A percentile compares a stretch with the other conserved stretches of the same genome.
Evolutionary conservation across 768 basidiomycete genomes (phyloP).

Genomic region (Tulasnella sp.): DNA sequence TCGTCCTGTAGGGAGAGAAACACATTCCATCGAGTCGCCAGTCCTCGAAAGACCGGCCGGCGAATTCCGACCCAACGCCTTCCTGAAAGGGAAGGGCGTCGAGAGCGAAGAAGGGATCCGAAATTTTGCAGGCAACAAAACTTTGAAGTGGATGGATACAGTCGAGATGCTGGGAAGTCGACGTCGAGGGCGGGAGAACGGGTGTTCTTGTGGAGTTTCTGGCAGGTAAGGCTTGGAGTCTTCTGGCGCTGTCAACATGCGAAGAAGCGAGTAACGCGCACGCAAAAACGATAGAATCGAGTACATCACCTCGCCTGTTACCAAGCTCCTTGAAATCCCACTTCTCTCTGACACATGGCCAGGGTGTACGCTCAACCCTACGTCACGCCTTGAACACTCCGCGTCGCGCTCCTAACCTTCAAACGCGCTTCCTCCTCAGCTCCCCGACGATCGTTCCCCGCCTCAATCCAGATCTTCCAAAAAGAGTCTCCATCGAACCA

Average conservation of each 20-base stretch:
- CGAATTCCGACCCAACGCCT: neutral
- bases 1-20: neutral
- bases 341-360: neutral
- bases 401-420: slow-evolving; percentile 3
- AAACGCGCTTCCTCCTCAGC: slow-evolving; percentile 12
- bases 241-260: neutral
- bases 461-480: neutral
- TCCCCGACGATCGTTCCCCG: neutral
- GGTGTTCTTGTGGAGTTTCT: neutral
- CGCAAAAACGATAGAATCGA: neutral
- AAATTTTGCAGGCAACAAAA: neutral
- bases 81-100: neutral
- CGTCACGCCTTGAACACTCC: neutral
- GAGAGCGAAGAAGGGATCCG: slow-evolving; percentile 2
- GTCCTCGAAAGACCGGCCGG: neutral
- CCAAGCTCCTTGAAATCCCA: neutral
- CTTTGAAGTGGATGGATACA: neutral
- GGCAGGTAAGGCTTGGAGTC: neutral
- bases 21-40: neutral
- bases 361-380: neutral
- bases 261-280: slow-evolving; percentile 7
- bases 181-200: neutral
- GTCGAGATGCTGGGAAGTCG: slow-evolving; percentile 6
- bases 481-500: slow-evolving; percentile 1
- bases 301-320: neutral